phyloP scores from a whole-genome alignment of 2,329 filamentous ascomycete genomes.

The Sporothrix euskadiensis region DNA sequence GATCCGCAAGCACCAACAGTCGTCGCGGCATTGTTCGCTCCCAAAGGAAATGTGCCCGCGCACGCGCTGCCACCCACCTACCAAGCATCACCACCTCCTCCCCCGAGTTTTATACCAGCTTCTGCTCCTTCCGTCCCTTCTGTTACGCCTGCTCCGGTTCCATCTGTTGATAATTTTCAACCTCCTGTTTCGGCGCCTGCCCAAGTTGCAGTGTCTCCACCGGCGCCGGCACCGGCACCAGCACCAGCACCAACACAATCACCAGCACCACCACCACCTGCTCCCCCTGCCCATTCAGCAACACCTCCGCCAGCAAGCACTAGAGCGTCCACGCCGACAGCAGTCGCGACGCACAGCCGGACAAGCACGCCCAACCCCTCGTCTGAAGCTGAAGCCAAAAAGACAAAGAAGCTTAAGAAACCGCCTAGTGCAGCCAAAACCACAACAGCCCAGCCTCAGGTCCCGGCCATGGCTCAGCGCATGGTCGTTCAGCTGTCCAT shows the following conservation, averaged over 20 bases:
- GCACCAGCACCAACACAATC: neutral
- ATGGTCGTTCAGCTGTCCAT: conserved; percentile 25
- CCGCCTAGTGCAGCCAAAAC: neutral
- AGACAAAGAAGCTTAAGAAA: neutral
- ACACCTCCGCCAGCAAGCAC: neutral
- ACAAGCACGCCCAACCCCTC: neutral
- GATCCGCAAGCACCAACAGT: neutral
- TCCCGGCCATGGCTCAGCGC: conserved; percentile 8
- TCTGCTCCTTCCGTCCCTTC: neutral
- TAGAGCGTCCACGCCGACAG: neutral
- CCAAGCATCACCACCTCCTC: neutral
- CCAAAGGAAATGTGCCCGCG: neutral
- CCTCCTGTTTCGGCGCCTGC: neutral
- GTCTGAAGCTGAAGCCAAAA: conserved; percentile 1
- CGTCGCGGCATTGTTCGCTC: neutral
- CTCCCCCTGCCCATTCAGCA: neutral
- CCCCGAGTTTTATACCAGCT: neutral
- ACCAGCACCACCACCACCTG: neutral
- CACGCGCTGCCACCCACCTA: neutral
- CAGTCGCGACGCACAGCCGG: neutral
- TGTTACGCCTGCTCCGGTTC: neutral
- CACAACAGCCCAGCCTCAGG: neutral
- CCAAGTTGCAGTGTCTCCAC: neutral
- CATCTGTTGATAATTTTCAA: neutral
- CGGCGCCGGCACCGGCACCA: neutral